Percentiles rank a stretch among this genome's conserved stretches.
Evolutionary conservation across 1,284 basidiomycete genomes (phyloP).

Genomic region (Athelia psychrophila): DNA sequence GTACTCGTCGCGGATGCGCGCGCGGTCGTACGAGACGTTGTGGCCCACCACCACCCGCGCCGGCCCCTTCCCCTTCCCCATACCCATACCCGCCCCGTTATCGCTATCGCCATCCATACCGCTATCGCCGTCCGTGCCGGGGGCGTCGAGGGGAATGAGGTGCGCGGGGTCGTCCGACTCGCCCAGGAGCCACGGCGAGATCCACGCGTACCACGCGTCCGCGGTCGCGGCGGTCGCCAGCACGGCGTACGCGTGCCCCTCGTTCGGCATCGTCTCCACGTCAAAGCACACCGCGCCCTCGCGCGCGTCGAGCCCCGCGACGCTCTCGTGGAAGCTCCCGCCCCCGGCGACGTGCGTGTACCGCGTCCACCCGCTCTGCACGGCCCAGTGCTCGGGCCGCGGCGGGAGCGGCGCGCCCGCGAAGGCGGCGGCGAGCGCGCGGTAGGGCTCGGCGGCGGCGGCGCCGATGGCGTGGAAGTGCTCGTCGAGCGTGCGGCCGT

Average conservation of each 20-base stretch:
- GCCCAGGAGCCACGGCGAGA: slow-evolving; percentile 89
- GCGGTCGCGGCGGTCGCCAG: slow-evolving; percentile 88
- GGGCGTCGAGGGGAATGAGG: slow-evolving; percentile 72
- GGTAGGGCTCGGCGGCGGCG: slow-evolving; percentile 78
- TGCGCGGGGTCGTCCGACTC: slow-evolving; percentile 65
- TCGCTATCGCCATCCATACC: too few relatives aligned
- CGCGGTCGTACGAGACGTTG: slow-evolving; percentile 94
- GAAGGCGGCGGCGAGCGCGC: slow-evolving; percentile 70
- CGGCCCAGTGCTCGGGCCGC: slow-evolving; percentile 70
- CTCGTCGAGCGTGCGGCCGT: slow-evolving; percentile 81
- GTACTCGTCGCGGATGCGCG: slow-evolving; percentile 86
- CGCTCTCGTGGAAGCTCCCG: slow-evolving; percentile 61
- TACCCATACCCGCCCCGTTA: too few relatives aligned
- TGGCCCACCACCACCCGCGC: slow-evolving; percentile 86
- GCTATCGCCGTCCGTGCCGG: too few relatives aligned
- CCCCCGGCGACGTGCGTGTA: slow-evolving; percentile 70
- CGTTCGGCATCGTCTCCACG: slow-evolving; percentile 87
- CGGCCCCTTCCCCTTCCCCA: too few relatives aligned
- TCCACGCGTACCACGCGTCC: slow-evolving; percentile 94
- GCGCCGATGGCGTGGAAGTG: slow-evolving; percentile 87
- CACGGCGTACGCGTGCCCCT: slow-evolving; percentile 76
- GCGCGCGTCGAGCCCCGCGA: slow-evolving; percentile 59
- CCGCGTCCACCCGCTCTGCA: slow-evolving; percentile 88
- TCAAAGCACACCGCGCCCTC: slow-evolving; percentile 83
- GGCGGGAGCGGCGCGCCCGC: slow-evolving; percentile 56